Percentiles rank a stretch among this genome's conserved stretches.
phyloP scores from a whole-genome alignment of 176 grass and related monocot species.

The Themeda triandra region DNA sequence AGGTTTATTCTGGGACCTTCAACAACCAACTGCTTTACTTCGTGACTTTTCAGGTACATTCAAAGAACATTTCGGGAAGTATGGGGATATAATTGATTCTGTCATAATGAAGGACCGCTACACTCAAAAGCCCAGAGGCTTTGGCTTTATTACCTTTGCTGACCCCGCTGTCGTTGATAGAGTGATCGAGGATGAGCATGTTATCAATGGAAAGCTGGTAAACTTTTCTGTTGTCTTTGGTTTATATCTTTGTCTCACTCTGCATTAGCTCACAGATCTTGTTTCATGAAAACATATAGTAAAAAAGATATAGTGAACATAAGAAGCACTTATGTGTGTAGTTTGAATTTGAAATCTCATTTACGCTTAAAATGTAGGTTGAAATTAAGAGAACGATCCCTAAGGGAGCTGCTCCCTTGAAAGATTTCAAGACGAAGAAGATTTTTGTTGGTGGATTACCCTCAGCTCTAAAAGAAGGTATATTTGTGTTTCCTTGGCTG shows the following conservation, averaged over 20 bases:
- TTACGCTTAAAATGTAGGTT: slow-evolving; percentile 50
- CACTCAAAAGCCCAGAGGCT: slow-evolving; percentile 82
- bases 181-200: slow-evolving; percentile 75
- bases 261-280: neutral
- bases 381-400: slow-evolving; percentile 95
- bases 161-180: slow-evolving; percentile 74
- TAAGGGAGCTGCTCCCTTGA: slow-evolving; percentile 80
- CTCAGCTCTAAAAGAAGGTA: slow-evolving; percentile 69
- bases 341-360: neutral
- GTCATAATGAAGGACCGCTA: slow-evolving; percentile 94
- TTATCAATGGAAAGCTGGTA: slow-evolving; percentile 79
- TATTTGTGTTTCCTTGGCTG: neutral
- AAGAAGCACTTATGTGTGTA: neutral
- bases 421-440: slow-evolving; percentile 94
- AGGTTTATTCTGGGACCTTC: neutral
- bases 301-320: neutral
- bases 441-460: slow-evolving; percentile 88
- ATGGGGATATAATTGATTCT: slow-evolving; percentile 71
- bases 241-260: neutral
- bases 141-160: slow-evolving; percentile 85
- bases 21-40: neutral
- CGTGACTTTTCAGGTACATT: slow-evolving; percentile 50
- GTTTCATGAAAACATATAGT: neutral
- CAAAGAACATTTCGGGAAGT: slow-evolving; percentile 75
- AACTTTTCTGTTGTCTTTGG: neutral